phyloP scores from a whole-genome alignment of 331 rosid species.

The Stylosanthes scabra region DNA sequence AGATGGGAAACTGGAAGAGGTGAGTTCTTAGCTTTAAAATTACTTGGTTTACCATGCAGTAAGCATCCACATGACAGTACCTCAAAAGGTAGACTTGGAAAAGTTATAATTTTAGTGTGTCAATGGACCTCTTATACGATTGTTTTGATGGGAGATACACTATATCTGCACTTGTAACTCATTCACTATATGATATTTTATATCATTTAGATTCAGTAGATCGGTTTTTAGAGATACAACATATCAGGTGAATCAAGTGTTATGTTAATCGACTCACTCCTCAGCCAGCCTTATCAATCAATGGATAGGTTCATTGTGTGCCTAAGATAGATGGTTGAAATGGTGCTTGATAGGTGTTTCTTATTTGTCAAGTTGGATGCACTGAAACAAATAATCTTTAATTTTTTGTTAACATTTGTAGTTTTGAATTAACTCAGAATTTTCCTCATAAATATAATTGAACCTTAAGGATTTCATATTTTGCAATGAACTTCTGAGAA shows the following conservation, averaged over 20 bases:
- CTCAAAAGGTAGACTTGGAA: conserved; percentile 8
- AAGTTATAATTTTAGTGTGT: conserved; percentile 7
- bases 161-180: conserved; percentile 6
- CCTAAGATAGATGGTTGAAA: conserved; percentile 15
- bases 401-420: conserved; percentile 12
- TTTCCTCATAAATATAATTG: conserved; percentile 22
- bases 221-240: conserved; percentile 15
- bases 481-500: neutral
- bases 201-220: neutral
- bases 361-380: conserved; percentile 2
- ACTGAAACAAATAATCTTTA: neutral
- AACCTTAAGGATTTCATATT: conserved; percentile 21
- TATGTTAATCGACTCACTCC: neutral
- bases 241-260: conserved; percentile 23
- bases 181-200: neutral
- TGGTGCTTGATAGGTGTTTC: conserved; percentile 24
- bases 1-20: conserved; percentile 69
- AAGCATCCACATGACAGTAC: conserved; percentile 3
- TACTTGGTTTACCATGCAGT: conserved; percentile 29
- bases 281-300: conserved; percentile 21
- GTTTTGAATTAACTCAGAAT: conserved; percentile 3
- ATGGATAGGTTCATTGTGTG: neutral
- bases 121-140: conserved; percentile 18
- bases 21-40: conserved; percentile 23
- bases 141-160: conserved; percentile 16